phyloP scores from a whole-genome alignment of 371 early-diverging fungal genomes.

The Mucor indicus region DNA sequence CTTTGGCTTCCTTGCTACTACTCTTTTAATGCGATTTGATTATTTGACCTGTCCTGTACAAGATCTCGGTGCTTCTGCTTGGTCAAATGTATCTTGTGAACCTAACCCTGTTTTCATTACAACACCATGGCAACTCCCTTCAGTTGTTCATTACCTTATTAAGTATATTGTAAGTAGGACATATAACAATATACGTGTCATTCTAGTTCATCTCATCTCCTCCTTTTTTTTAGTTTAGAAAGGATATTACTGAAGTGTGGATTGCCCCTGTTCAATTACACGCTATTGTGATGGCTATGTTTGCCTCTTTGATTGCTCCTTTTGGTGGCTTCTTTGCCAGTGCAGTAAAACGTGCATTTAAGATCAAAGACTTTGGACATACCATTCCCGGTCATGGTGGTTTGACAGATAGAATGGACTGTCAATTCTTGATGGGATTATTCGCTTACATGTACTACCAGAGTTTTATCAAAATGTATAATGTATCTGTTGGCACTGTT shows the following conservation, averaged over 20 bases:
- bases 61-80: constrained; percentile 33
- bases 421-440: constrained; percentile 97
- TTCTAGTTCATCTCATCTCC: background rate
- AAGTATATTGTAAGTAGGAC: constrained; percentile 26
- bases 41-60: constrained; percentile 87
- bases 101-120: constrained; percentile 49
- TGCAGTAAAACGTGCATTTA: constrained; percentile 97
- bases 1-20: constrained; percentile 76
- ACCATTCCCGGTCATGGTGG: constrained; percentile 99
- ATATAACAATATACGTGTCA: background rate
- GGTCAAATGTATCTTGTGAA: constrained; percentile 46
- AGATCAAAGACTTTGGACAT: constrained; percentile 98
- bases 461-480: constrained; percentile 75
- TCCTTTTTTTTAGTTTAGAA: constrained; percentile 14
- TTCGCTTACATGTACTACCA: constrained; percentile 93
- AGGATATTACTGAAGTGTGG: constrained; percentile 35
- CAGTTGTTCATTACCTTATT: constrained; percentile 17
- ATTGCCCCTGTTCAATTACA: constrained; percentile 92
- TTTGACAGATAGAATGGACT: constrained; percentile 97
- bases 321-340: constrained; percentile 99
- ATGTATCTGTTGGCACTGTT: constrained; percentile 57
- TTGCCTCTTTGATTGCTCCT: constrained; percentile 97
- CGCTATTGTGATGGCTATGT: constrained; percentile 84
- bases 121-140: constrained; percentile 39
- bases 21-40: constrained; percentile 56